Conservation (phyloP, 2,329 filamentous ascomycete genomes). For the Microcyclosporella mali region DNA sequence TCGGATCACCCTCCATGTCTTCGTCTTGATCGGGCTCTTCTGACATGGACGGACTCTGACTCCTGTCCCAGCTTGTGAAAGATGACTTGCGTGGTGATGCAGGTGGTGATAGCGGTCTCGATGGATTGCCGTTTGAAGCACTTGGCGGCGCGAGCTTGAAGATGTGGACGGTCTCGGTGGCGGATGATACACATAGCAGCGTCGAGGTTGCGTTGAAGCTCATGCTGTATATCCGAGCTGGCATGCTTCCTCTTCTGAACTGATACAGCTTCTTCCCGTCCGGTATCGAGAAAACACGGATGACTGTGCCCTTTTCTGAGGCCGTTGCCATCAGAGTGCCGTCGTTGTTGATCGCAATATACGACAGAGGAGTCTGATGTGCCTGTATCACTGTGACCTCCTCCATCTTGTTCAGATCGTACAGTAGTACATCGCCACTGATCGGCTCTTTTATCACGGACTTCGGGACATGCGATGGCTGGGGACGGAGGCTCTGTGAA, state of each 20-base stretch:
- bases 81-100: constrained; percentile 22
- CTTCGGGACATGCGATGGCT: constrained; percentile 79
- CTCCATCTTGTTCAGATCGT: constrained; percentile 82
- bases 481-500: constrained; percentile 32
- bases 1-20: constrained; percentile 24
- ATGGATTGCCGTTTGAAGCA: constrained; percentile 20
- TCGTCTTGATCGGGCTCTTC: constrained; percentile 37
- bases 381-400: constrained; percentile 94
- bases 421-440: constrained; percentile 86
- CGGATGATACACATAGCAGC: constrained; percentile 88
- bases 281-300: constrained; percentile 89
- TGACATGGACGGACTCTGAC: constrained; percentile 33
- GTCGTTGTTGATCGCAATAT: constrained; percentile 84
- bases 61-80: constrained; percentile 32
- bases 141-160: constrained; percentile 65
- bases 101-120: constrained; percentile 21
- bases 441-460: constrained; percentile 62
- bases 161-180: constrained; percentile 92
- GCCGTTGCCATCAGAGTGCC: constrained; percentile 88
- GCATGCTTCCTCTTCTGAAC: constrained; percentile 91
- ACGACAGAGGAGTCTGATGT: constrained; percentile 84
- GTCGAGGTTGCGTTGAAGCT: constrained; percentile 95
- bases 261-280: constrained; percentile 90
- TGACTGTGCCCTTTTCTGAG: constrained; percentile 95
- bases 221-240: constrained; percentile 96